Base-by-base conservation (phyloP, 306 rosid species). In the Corylus avellana region DNA sequence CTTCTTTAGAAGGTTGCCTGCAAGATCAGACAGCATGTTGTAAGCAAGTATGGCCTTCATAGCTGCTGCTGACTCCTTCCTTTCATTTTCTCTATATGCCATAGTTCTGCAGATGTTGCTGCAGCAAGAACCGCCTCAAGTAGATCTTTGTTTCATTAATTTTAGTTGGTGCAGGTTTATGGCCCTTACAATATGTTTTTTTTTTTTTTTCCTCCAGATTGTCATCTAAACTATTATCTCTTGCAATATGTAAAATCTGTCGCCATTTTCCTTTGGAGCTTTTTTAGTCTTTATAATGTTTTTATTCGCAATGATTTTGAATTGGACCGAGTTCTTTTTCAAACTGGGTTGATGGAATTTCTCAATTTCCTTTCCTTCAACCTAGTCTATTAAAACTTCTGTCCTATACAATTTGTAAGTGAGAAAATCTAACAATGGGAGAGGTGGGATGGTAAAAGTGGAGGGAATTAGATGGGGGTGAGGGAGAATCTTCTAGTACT, bases 1-100 rank as follows among this genome's bases (percentile, higher is more conserved):
- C 80, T 94, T 92, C 89, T 92, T 94, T 22, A 86, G 97, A 55
- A 92, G 97, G 79, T 47, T 92, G 88, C 97, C 97, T 62, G 91
- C 97, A 61, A 91, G 94, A 89, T 92, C 97, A 56, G 98, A 94
- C 84, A 84, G 91, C 88, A 84, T 92, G 97, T 62, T 94, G 72
- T 92, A 51, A 85, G 44, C 59, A 56, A n/a, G 35, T 68, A 66
- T 55, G 50, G 57, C 27, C 5, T 72, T 75, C 70, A 54, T 37
- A 22, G 25, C 25, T 42, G 32, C 32, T 2, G 46, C 55, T 13
- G 44, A 51, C 56, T 51, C 58, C 67, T 17, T 48, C 13, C 39
- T 35, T 13, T 63, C 8, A 56, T 55, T 63, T 29, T 55, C 1
- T 12, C 18, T 5, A 17, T 35, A 6, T 22, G 44, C 49, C 54